These are phyloP conservation scores for Lupinus albus DNA, from an alignment of 306 rosid genomes.

Conservation along the genomic window DNA sequence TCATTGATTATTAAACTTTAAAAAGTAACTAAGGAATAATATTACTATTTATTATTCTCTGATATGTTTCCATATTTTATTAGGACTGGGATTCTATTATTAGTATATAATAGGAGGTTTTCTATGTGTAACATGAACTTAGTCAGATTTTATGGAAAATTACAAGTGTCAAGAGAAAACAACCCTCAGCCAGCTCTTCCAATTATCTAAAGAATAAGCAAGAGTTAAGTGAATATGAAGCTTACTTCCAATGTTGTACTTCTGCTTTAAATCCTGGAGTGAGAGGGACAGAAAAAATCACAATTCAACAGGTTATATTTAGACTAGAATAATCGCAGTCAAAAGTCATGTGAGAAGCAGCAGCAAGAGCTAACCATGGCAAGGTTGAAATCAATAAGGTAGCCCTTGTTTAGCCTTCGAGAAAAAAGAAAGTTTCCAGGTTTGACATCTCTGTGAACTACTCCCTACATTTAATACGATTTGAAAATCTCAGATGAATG, in stretches of 20 bases:
- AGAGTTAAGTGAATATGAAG: slow-evolving; percentile 27
- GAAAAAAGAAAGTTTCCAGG: slow-evolving; percentile 97
- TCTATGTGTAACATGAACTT: too few species aligned
- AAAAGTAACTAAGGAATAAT: slow-evolving; percentile 16
- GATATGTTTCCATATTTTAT: too few species aligned
- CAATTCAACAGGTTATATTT: slow-evolving; percentile 26
- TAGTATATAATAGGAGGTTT: too few species aligned
- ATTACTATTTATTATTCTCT: too few species aligned
- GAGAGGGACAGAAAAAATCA: slow-evolving; percentile 33
- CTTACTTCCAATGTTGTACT: slow-evolving; percentile 62
- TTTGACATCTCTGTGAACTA: slow-evolving; percentile 82
- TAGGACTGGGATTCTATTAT: too few species aligned
- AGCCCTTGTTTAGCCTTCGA: slow-evolving; percentile 69
- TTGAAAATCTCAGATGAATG: slow-evolving; percentile 31
- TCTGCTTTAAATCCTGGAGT: slow-evolving; percentile 62
- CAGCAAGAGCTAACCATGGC: slow-evolving; percentile 61
- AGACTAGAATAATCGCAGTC: slow-evolving; percentile 1
- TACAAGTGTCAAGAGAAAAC: too few species aligned
- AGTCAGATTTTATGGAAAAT: too few species aligned
- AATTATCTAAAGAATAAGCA: slow-evolving; percentile 30
- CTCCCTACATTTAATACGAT: slow-evolving; percentile 55
- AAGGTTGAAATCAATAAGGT: slow-evolving; percentile 89
- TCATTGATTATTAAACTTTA: slow-evolving; percentile 10
- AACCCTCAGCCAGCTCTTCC: neutral
- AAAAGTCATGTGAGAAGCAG: slow-evolving; percentile 20